Base-by-base conservation (phyloP, 805 yeast genomes). In the Candida endomychidarum region DNA sequence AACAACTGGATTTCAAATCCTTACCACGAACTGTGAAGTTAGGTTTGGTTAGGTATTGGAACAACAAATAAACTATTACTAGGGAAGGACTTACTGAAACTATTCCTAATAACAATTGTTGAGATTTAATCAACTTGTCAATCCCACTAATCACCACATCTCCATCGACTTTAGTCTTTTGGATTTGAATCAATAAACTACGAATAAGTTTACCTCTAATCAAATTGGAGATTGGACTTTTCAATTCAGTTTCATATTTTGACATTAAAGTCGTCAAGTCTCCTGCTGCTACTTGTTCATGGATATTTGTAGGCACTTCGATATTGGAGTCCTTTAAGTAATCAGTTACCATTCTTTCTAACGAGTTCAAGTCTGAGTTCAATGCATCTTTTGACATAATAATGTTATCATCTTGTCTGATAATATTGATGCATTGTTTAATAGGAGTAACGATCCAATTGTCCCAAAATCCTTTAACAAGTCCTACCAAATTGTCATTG, bases 131-230 rank as follows among this genome's bases (percentile, higher is more conserved):
- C 49, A 91, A 67, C 56, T 86, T 83, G 61, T 93, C 98, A 46
- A 93, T 90, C 7, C 98, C 98, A 50, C 76, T 78, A 45, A 91
- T 76, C 0, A 96, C 98, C 4, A 89, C 67, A 25, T 86, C 89
- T 7, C 96, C 96, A 58, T 91, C 99, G 5, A 93, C 97, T 61
- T 91, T 91, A 9, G 96, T 83, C 63, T 93, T 91, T 60, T 91
- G 99, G n/a, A 93, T 70, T 60, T 93, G 98, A 46, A 91, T 90
- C 53, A 93, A 65, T 33, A 93, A 60, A 11, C 90, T 80, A 40
- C 96, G 73, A 7, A 89, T 61, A 48, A 91, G 72, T 41, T 81
- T 78, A 3, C 98, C 99, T 10, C 64, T 61, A 2, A 89, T 42
- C 2, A 81, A 50, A 25, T 82, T 80, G 40, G 68, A 72, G 34